phyloP scores from a whole-genome alignment of 2,329 filamentous ascomycete species.

The Xylariaceae sp. region DNA sequence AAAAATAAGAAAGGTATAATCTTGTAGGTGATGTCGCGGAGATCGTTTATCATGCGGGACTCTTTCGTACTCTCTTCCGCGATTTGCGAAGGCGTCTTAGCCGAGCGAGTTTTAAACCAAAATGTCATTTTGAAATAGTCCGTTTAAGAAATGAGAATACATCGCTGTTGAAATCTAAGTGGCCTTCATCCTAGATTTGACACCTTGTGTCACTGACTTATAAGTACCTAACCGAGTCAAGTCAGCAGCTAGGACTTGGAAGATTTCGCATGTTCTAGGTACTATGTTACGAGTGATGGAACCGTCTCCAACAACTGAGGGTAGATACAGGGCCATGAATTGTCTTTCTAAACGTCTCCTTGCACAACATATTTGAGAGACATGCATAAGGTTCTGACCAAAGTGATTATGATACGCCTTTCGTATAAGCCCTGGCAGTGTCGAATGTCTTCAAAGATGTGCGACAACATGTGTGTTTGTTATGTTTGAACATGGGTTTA shows the following conservation, averaged over 20 bases:
- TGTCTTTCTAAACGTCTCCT: no score
- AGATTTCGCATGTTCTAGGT: no score
- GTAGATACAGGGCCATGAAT: no score
- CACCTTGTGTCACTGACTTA: constrained; percentile 6
- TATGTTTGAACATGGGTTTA: no score
- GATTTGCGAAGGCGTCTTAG: constrained; percentile 16
- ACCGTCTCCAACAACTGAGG: not conserved
- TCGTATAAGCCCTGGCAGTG: no score
- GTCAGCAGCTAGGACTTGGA: no score
- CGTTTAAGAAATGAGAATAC: not conserved
- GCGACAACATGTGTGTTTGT: no score
- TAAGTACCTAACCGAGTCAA: not conserved
- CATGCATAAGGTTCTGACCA: no score
- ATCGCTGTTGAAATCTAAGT: not conserved
- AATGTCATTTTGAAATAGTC: constrained; percentile 16
- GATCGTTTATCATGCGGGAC: constrained; percentile 3
- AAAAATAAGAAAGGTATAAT: constrained; percentile 23
- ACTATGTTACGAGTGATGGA: no score
- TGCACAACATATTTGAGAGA: no score
- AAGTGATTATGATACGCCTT: no score
- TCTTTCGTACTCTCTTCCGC: constrained; percentile 2
- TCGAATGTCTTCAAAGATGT: no score
- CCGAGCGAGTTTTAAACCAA: constrained; percentile 1
- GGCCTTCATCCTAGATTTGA: not conserved
- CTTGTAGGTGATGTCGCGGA: constrained; percentile 25